A percentile compares a stretch with the other conserved stretches of the same genome.
These are phyloP conservation scores for Fusarium mangiferae DNA, from an alignment of 2,329 filamentous ascomycete species.

Conservation along the genomic window DNA sequence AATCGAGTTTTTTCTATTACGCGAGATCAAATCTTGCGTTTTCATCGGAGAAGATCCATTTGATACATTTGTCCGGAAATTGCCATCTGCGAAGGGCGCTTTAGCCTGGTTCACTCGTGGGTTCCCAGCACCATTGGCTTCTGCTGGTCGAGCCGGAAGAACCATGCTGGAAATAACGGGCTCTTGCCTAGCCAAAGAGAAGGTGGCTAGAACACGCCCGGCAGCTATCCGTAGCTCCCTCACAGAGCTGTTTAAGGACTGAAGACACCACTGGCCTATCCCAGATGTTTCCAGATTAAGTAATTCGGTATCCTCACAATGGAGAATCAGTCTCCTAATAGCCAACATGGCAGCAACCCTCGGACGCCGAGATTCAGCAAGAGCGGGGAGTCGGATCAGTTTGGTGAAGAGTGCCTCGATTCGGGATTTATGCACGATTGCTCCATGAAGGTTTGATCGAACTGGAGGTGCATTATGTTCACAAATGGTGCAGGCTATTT, in stretches of 20 bases:
- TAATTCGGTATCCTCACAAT: constrained; percentile 68
- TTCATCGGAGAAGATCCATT: constrained; percentile 26
- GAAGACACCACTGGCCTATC: constrained; percentile 83
- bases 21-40: constrained; percentile 42
- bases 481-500: constrained; percentile 42
- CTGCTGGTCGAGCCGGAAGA: constrained; percentile 13
- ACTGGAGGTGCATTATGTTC: constrained; percentile 23
- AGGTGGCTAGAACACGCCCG: constrained; percentile 73
- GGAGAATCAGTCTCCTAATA: constrained; percentile 74
- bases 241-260: constrained; percentile 83
- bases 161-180: constrained; percentile 11
- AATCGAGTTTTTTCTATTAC: constrained; percentile 73
- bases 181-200: constrained; percentile 58
- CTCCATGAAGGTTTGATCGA: constrained; percentile 4
- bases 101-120: constrained; percentile 16
- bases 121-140: neutral
- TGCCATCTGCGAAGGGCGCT: neutral
- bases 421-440: constrained; percentile 45
- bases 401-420: constrained; percentile 58
- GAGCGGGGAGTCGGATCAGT: constrained; percentile 57
- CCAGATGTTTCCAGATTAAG: constrained; percentile 74
- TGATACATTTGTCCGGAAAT: neutral
- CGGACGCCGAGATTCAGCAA: constrained; percentile 66
- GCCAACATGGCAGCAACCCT: constrained; percentile 78
- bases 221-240: constrained; percentile 87